A percentile compares a stretch with the other conserved stretches of the same genome.
Conservation (phyloP, 1,284 basidiomycete species). For the Pulchroboletus neoregius region DNA sequence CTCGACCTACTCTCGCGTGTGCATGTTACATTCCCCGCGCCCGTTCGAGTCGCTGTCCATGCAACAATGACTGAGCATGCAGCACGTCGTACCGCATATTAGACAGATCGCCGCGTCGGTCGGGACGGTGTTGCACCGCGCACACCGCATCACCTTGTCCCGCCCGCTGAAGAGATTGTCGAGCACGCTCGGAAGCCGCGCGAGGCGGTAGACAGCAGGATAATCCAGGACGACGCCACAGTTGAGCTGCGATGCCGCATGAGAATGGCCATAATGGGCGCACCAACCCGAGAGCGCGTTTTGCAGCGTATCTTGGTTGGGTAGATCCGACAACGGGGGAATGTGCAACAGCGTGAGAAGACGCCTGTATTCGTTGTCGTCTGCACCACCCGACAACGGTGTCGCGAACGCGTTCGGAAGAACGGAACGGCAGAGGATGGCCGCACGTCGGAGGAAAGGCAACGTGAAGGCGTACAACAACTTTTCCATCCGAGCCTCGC, state of each 20-base stretch:
- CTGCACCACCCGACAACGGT: conserved; percentile 30
- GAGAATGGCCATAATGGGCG: conserved; percentile 73
- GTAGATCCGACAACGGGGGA: conserved; percentile 72
- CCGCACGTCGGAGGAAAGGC: conserved; percentile 89
- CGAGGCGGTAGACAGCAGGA: conserved; percentile 82
- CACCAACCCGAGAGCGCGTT: conserved; percentile 81
- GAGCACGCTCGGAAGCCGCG: conserved; percentile 76
- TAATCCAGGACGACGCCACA: conserved; percentile 78
- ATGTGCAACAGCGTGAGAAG: conserved; percentile 75
- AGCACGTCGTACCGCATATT: conserved; percentile 85
- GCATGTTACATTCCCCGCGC: conserved; percentile 90
- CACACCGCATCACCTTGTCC: conserved; percentile 69
- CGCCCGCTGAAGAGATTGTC: conserved; percentile 76
- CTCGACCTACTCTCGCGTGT: conserved; percentile 91
- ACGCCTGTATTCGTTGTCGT: conserved; percentile 71
- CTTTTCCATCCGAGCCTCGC: conserved; percentile 79
- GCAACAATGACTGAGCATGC: conserved; percentile 94
- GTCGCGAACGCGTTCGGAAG: conserved; percentile 59
- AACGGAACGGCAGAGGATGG: conserved; percentile 80
- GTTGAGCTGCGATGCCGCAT: conserved; percentile 68
- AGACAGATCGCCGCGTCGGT: conserved; percentile 89
- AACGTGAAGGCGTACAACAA: conserved; percentile 87
- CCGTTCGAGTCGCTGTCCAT: conserved; percentile 61
- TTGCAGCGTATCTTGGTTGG: conserved; percentile 77
- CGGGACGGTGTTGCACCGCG: conserved; percentile 77